Conservation (phyloP, 768 basidiomycete genomes). For the Suillus paluster region DNA sequence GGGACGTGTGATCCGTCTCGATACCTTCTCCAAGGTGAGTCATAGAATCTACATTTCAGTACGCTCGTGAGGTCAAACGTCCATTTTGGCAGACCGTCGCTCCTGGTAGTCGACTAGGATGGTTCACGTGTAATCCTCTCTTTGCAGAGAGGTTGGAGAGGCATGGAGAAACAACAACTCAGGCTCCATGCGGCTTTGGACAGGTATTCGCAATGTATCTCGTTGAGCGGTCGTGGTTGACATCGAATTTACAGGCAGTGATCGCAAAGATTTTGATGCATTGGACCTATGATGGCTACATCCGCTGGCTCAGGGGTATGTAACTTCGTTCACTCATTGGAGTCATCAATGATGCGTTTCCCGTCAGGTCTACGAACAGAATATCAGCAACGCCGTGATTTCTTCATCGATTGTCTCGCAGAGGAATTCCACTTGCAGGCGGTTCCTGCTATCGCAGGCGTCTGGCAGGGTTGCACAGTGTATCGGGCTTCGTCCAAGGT, state of each 20-base stretch:
- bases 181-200: constrained; percentile 73
- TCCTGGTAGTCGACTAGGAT: constrained; percentile 79
- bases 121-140: constrained; percentile 75
- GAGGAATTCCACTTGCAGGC: constrained; percentile 64
- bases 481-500: constrained; percentile 51
- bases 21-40: constrained; percentile 75
- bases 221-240: constrained; percentile 5
- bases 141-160: constrained; percentile 80
- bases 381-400: constrained; percentile 61
- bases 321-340: not conserved
- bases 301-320: constrained; percentile 76
- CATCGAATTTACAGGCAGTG: constrained; percentile 43
- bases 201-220: constrained; percentile 46
- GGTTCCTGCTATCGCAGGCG: constrained; percentile 30
- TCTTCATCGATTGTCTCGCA: constrained; percentile 63
- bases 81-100: constrained; percentile 65
- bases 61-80: not conserved
- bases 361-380: constrained; percentile 51
- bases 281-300: constrained; percentile 75
- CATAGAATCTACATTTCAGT: not conserved
- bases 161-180: constrained; percentile 68
- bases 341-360: not conserved
- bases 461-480: constrained; percentile 43
- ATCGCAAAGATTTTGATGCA: constrained; percentile 66
- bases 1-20: constrained; percentile 83